Evolutionary conservation across 148 eudicot genomes (phyloP).

Genomic region (Silene conica): DNA sequence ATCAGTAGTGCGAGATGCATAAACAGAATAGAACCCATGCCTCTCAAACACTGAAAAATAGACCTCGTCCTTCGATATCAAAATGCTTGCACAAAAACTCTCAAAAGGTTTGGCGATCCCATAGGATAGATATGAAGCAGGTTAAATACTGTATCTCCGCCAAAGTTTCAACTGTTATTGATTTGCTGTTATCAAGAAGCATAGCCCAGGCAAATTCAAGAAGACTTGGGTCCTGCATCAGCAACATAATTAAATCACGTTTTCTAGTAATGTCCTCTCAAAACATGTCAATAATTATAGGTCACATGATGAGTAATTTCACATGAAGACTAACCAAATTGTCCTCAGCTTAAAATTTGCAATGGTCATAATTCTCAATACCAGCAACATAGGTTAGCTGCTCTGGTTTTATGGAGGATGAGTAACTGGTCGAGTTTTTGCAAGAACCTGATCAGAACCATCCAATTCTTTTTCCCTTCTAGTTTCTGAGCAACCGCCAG

Average conservation of each 20-base stretch:
- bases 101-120: slow-evolving; percentile 33
- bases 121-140: slow-evolving; percentile 5
- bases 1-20: slow-evolving; percentile 63
- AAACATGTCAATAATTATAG: slow-evolving; percentile 7
- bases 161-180: slow-evolving; percentile 60
- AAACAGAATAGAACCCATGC: slow-evolving; percentile 57
- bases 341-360: slow-evolving; percentile 67
- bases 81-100: slow-evolving; percentile 84
- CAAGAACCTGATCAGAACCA: slow-evolving; percentile 90
- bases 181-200: slow-evolving; percentile 74
- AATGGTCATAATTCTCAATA: slow-evolving; percentile 53
- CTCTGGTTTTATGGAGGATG: slow-evolving; percentile 82
- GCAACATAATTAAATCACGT: slow-evolving; percentile 4
- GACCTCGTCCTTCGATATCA: slow-evolving; percentile 64
- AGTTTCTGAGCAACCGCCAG: slow-evolving; percentile 81
- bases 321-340: slow-evolving; percentile 57
- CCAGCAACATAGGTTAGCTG: slow-evolving; percentile 91
- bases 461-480: slow-evolving; percentile 95
- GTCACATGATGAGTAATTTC: slow-evolving; percentile 7
- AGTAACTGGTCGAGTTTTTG: slow-evolving; percentile 29
- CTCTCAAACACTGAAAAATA: slow-evolving; percentile 69
- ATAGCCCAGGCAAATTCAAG: slow-evolving; percentile 97
- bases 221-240: slow-evolving; percentile 64
- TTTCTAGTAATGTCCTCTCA: not conserved
- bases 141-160: slow-evolving; percentile 64